Conservation (phyloP, 2,329 filamentous ascomycete genomes). For the Alternaria novae-zelandiae region DNA sequence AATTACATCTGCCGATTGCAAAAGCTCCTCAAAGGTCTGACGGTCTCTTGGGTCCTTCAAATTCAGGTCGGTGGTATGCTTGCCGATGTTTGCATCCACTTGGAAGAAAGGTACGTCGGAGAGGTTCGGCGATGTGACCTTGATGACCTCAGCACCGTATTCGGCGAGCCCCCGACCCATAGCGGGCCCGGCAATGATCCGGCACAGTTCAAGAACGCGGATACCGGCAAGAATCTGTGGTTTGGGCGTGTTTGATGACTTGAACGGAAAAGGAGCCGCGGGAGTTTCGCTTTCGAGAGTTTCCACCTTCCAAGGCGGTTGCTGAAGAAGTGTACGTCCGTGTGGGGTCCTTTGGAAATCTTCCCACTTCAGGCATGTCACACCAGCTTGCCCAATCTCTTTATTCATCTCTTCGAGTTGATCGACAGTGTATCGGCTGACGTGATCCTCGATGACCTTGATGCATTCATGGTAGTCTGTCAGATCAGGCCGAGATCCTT, state of each 20-base stretch:
- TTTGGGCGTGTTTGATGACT: slow-evolving; percentile 48
- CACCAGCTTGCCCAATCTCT: slow-evolving; percentile 51
- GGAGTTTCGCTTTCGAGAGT: slow-evolving; percentile 59
- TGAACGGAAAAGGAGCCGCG: slow-evolving; percentile 54
- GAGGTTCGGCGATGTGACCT: slow-evolving; percentile 71
- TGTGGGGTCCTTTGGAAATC: slow-evolving; percentile 50
- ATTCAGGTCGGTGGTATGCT: slow-evolving; percentile 69
- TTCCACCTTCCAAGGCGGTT: slow-evolving; percentile 58
- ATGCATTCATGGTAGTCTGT: slow-evolving; percentile 54
- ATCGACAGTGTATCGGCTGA: slow-evolving; percentile 47
- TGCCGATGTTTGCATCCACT: slow-evolving; percentile 74
- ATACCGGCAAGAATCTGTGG: slow-evolving; percentile 61
- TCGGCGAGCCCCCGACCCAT: slow-evolving; percentile 75
- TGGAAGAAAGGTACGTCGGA: slow-evolving; percentile 76
- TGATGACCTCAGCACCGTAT: slow-evolving; percentile 76
- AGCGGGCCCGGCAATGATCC: slow-evolving; percentile 77
- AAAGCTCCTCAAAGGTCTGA: slow-evolving; percentile 62
- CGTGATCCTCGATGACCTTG: slow-evolving; percentile 51
- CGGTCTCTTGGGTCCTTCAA: slow-evolving; percentile 64
- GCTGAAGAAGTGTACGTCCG: slow-evolving; percentile 49
- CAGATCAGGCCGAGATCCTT: slow-evolving; percentile 66
- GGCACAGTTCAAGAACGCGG: slow-evolving; percentile 76
- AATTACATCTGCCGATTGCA: slow-evolving; percentile 69
- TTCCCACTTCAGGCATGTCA: slow-evolving; percentile 51
- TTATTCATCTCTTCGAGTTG: slow-evolving; percentile 53